Base-by-base conservation (phyloP, 176 grass and related monocot genomes). In the Tillandsia leiboldiana region DNA sequence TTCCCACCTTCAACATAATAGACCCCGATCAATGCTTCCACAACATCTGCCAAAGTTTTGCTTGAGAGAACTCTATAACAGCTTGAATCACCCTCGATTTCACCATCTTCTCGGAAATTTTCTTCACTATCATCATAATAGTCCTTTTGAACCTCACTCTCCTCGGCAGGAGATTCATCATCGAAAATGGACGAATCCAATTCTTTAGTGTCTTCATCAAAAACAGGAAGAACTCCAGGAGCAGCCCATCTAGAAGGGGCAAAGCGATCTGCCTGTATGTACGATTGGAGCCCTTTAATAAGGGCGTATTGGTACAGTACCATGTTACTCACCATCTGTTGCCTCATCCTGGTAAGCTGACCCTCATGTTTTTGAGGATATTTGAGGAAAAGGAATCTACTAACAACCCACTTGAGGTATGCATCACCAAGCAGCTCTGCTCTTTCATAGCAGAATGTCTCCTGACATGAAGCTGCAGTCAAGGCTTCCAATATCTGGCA, bases 281-380 rank as follows among this genome's bases (percentile, higher is more conserved):
- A 99, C n/a, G 89, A 93, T 76, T 99, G 94, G 70, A 99, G 94
- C 56, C 68, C 71, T 73, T 90, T 99, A 77, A 87, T 82, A 48
- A 99, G 77, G 26, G 94, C 94, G 48, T 88, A 90, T 59, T 90
- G 84, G 58, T 99, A 99, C 49, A 99, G 87, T 28, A 92, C 87
- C 87, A 99, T 99, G 73, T 99, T 99, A 72, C 94, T 99, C 77
- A 99, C 94, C 94, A 99, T 93, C 75, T 99, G 87, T 82, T 99
- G 94, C 26, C 94, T 82, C 84, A 99, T 99, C 72, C 94, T 86
- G 53, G 94, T 99, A 68, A 99, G 78, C 63, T 99, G 94, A 0
- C 94, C 94, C 82, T 99, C 94, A 4, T 93, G 94, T 72, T 99
- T 99, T 77, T 99, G 90, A 72, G 94, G 94, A 82, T 90, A 90